Evolutionary conservation across 2,329 filamentous ascomycete genomes (phyloP).

Genomic region (Arthroderma uncinatum): DNA sequence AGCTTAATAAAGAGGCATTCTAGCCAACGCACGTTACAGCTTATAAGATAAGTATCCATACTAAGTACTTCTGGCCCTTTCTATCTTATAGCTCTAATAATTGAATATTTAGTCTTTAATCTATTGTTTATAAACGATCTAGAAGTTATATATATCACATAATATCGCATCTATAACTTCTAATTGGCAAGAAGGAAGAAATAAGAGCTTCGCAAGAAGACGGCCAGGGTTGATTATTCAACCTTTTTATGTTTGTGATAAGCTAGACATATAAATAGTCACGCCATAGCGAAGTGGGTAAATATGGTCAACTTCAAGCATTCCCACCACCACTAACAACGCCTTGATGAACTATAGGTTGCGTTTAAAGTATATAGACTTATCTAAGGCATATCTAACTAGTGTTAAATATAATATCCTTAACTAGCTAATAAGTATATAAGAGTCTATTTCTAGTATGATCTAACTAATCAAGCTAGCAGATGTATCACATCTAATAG

Average conservation of each 20-base stretch:
- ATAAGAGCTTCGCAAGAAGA: background rate
- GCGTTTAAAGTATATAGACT: constrained; percentile 48
- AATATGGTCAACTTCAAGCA: background rate
- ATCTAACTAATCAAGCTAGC: no score
- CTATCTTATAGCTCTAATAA: no score
- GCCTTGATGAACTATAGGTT: constrained; percentile 18
- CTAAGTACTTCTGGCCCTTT: no score
- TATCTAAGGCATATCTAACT: constrained; percentile 51
- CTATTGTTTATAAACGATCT: no score
- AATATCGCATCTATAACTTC: no score
- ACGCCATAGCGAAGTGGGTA: background rate
- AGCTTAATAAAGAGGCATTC: no score
- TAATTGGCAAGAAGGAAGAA: no score
- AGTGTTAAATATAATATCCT: background rate
- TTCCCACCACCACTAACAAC: background rate
- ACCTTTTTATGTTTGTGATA: background rate
- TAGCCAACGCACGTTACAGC: no score
- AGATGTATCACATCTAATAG: background rate
- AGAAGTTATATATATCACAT: no score
- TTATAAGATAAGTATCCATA: no score
- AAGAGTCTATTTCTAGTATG: constrained; percentile 41
- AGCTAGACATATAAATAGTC: background rate
- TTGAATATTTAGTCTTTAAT: no score
- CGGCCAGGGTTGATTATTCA: background rate
- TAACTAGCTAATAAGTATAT: no score